Evolutionary conservation across 768 basidiomycete species (phyloP).

Genomic region (Amanita exitialis): DNA sequence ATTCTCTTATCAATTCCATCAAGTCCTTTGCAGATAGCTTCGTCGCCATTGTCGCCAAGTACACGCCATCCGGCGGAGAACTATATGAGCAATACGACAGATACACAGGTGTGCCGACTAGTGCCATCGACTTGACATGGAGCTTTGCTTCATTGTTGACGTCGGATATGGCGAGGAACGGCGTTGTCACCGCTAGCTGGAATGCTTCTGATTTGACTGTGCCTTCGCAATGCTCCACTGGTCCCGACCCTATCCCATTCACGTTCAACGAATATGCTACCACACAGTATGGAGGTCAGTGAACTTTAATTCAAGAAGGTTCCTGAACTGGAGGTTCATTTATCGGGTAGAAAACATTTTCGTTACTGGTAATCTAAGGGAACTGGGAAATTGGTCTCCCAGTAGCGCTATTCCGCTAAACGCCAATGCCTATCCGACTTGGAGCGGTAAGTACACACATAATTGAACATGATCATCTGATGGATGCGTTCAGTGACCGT

Average conservation of each 20-base stretch:
- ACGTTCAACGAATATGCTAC: conserved; percentile 56
- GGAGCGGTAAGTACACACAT: conserved; percentile 45
- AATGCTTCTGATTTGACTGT: conserved; percentile 48
- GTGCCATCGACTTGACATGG: conserved; percentile 66
- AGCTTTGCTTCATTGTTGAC: conserved; percentile 63
- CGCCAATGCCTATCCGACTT: conserved; percentile 48
- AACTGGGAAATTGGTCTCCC: conserved; percentile 52
- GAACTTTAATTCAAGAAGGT: not conserved
- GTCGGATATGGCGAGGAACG: conserved; percentile 39
- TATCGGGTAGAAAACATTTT: conserved; percentile 51
- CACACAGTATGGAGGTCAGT: conserved; percentile 51
- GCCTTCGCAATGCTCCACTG: conserved; percentile 29
- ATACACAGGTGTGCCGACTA: conserved; percentile 37
- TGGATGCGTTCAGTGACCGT: conserved; percentile 38
- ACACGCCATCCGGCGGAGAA: conserved; percentile 50
- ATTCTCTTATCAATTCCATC: conserved; percentile 36
- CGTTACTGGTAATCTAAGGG: conserved; percentile 47
- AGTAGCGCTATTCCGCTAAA: conserved; percentile 44
- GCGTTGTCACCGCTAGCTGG: conserved; percentile 44
- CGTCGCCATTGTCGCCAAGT: conserved; percentile 41
- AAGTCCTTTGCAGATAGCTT: conserved; percentile 58
- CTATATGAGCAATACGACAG: conserved; percentile 57
- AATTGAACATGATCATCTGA: not conserved
- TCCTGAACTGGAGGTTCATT: not conserved
- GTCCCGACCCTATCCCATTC: conserved; percentile 31